Percentiles rank a stretch among this genome's conserved stretches.
phyloP scores from a whole-genome alignment of 129 eudicot genomes.

The Pittosporum tobira region DNA sequence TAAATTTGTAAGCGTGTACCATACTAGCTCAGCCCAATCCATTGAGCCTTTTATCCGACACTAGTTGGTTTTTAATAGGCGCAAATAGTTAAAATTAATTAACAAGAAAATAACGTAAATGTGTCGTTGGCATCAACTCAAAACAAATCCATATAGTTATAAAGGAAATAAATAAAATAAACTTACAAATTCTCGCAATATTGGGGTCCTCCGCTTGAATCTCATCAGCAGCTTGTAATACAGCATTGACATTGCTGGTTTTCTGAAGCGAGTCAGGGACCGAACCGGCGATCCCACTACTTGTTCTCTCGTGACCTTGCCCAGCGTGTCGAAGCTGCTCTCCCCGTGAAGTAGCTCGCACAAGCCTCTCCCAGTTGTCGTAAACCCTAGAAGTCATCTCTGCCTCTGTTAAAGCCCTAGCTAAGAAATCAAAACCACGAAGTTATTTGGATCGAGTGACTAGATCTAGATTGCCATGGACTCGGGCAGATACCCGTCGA shows the following conservation, averaged over 20 bases:
- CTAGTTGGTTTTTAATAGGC: no score
- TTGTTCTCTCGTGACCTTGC: constrained; percentile 51
- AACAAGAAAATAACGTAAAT: background rate
- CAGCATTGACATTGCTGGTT: constrained; percentile 56
- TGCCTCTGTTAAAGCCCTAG: background rate
- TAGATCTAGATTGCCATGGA: background rate
- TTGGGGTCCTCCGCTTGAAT: constrained; percentile 81
- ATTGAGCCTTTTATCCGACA: no score
- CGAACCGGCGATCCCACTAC: constrained; percentile 75
- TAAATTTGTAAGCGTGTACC: no score
- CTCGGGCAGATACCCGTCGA: background rate
- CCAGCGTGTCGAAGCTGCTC: constrained; percentile 53
- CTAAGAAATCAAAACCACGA: constrained; percentile 10
- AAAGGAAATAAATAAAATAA: background rate
- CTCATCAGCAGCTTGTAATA: constrained; percentile 87
- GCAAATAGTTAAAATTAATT: background rate
- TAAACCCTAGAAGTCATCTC: constrained; percentile 49
- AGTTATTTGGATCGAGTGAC: background rate
- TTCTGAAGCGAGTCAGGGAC: constrained; percentile 87
- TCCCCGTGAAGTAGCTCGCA: constrained; percentile 55
- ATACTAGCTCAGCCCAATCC: no score
- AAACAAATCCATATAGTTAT: background rate
- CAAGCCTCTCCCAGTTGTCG: constrained; percentile 77
- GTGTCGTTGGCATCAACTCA: background rate
- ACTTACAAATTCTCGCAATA: constrained; percentile 85